phyloP scores from a whole-genome alignment of 202 grass and related monocot species.

The Setaria italica region DNA sequence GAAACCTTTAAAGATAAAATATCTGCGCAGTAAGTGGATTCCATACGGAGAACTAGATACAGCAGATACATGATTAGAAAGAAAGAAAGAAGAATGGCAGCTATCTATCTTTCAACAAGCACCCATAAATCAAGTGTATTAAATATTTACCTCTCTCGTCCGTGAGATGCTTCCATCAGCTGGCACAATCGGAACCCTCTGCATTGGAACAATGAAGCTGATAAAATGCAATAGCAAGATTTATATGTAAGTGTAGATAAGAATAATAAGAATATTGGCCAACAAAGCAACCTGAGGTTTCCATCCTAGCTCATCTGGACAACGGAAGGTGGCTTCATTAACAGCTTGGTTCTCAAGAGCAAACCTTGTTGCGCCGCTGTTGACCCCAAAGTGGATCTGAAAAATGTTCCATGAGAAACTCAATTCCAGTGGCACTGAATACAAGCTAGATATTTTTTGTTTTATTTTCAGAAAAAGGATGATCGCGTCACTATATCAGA shows the following conservation, averaged over 20 bases:
- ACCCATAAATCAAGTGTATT: conserved; percentile 13
- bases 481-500: not conserved
- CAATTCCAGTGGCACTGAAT: conserved; percentile 26
- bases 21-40: not conserved
- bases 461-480: not conserved
- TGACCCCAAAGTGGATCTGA: conserved; percentile 96
- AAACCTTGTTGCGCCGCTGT: conserved; percentile 87
- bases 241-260: not conserved
- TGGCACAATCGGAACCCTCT: conserved; percentile 81
- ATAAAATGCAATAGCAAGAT: conserved; percentile 38
- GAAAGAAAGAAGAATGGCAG: not conserved
- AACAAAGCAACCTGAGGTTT: conserved; percentile 84
- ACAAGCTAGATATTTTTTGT: conserved; percentile 2
- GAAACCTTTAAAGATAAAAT: not conserved
- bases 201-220: conserved; percentile 47
- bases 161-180: conserved; percentile 83
- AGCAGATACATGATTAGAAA: not conserved
- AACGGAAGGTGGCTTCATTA: conserved; percentile 97
- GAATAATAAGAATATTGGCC: not conserved
- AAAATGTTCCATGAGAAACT: conserved; percentile 10
- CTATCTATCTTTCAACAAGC: conserved; percentile 17
- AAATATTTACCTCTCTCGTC: conserved; percentile 73
- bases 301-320: conserved; percentile 98
- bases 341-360: conserved; percentile 92
- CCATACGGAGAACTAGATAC: not conserved